Base-by-base conservation (phyloP, 2,329 filamentous ascomycete species). In the Dothistroma septosporum region DNA sequence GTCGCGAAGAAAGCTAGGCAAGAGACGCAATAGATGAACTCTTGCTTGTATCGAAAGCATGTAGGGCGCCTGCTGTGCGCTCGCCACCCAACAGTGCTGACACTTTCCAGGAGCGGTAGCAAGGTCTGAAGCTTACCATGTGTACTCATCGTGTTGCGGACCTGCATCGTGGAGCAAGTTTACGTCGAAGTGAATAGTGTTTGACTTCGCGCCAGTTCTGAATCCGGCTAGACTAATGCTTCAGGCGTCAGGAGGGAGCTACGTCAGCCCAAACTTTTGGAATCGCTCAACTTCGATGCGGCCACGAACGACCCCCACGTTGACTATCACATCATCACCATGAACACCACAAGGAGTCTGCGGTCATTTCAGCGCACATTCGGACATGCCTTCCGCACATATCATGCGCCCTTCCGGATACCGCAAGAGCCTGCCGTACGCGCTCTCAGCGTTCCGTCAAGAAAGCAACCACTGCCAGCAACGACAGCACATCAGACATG, bases 301-400 rank as follows among this genome's bases (percentile, higher is more conserved):
- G 24, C 41, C 41, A 19, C 41, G 41, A 44, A 44, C 12, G 2
- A 19, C 8, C 6, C 16, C 19, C 14, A 19, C 41, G 19, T n/a
- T n/a, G 4, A 7, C 41, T 1, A 7, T 44, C 14, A 44, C 41
- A n/a, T 44, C 14, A n/a, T 16, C 19, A 19, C n/a, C 41, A 44
- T 44, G 41, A 35, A 46, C 3, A 22, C 35, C 14, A 44, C 60
- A 41, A 54, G 64, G 55, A 72, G 72, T 69, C 62, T 76, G 72
- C 59, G 77, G 73, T 41, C 70, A 59, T 61, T 69, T 68, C 52
- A 68, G 70, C 48, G 66, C 64, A 64, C 61, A 58, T 55, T 67
- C 64, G 50, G 66, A 59, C 56, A 78, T 55, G 77, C 76, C 44
- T 71, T 50, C 55, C 70, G 70, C 70, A 52, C 56, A 72, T 74